Evolutionary conservation across 2,329 filamentous ascomycete genomes (phyloP).

Genomic region (Cercospora sp.): DNA sequence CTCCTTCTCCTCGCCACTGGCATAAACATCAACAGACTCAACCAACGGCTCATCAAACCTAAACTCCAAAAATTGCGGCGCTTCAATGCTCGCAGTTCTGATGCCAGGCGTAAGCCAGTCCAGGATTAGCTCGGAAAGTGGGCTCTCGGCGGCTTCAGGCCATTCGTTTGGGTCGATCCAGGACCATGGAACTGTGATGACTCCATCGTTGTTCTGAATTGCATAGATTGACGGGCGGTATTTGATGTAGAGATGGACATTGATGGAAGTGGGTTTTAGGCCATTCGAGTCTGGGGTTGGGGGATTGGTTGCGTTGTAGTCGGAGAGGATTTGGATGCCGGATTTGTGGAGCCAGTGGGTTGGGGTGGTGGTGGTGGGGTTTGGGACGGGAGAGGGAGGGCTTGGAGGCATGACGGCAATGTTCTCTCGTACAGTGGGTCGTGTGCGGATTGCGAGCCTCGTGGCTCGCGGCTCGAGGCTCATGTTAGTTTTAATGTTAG

Average conservation of each 20-base stretch:
- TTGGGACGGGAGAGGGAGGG: neutral
- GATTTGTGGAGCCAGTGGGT: constrained; percentile 1
- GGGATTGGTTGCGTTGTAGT: neutral
- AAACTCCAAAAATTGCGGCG: neutral
- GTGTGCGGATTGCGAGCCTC: neutral
- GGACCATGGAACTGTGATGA: neutral
- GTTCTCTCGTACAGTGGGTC: neutral
- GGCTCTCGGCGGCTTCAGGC: neutral
- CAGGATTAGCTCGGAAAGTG: neutral
- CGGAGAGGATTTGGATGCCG: neutral
- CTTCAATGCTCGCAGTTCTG: neutral
- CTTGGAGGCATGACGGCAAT: neutral
- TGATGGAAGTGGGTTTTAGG: neutral
- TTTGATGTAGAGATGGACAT: neutral
- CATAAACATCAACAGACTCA: neutral
- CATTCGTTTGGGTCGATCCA: neutral
- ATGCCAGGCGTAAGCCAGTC: neutral
- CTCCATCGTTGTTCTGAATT: neutral
- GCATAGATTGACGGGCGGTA: neutral
- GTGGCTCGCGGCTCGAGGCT: too few relatives aligned
- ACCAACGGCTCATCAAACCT: neutral
- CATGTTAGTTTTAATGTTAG: too few relatives aligned
- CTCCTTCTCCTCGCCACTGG: neutral
- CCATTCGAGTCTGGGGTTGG: neutral
- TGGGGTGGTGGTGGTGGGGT: neutral